Evolutionary conservation across 305 asterid genomes (phyloP).

Genomic region (Ruellia speciosa): DNA sequence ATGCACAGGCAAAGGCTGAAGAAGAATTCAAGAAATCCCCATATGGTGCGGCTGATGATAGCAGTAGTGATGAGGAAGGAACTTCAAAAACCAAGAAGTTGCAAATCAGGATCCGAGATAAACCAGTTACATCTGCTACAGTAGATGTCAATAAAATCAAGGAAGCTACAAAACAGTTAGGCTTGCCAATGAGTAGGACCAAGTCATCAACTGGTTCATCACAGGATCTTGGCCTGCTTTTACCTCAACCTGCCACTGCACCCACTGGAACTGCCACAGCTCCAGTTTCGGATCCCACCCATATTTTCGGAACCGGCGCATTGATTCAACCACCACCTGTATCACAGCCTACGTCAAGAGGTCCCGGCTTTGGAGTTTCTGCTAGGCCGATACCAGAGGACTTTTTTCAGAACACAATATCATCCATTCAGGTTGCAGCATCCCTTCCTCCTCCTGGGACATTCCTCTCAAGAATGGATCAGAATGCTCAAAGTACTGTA

Average conservation of each 20-base stretch:
- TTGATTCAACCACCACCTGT: conserved; percentile 49
- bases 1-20: conserved; percentile 95
- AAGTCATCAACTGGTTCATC: conserved; percentile 70
- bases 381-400: conserved; percentile 94
- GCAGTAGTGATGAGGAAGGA: conserved; percentile 97
- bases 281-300: conserved; percentile 58
- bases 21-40: conserved; percentile 88
- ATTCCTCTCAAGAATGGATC: conserved; percentile 64
- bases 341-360: conserved; percentile 44
- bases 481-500: conserved; percentile 46
- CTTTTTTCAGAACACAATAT: conserved; percentile 89
- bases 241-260: conserved; percentile 56
- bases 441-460: conserved; percentile 83
- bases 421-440: conserved; percentile 82
- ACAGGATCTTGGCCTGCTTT: conserved; percentile 56
- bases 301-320: conserved; percentile 61
- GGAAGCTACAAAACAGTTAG: conserved; percentile 93
- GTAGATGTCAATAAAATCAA: conserved; percentile 91
- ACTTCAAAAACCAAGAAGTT: conserved; percentile 68
- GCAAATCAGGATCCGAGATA: conserved; percentile 75
- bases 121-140: conserved; percentile 69
- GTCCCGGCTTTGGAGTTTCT: conserved; percentile 53
- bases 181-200: conserved; percentile 71
- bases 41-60: conserved; percentile 77
- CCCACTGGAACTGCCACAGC: conserved; percentile 35